Evolutionary conservation across 2,329 filamentous ascomycete genomes (phyloP), one percentile per base, ranked within the genome.

Genomic region (Aspergillus versicolor): DNA sequence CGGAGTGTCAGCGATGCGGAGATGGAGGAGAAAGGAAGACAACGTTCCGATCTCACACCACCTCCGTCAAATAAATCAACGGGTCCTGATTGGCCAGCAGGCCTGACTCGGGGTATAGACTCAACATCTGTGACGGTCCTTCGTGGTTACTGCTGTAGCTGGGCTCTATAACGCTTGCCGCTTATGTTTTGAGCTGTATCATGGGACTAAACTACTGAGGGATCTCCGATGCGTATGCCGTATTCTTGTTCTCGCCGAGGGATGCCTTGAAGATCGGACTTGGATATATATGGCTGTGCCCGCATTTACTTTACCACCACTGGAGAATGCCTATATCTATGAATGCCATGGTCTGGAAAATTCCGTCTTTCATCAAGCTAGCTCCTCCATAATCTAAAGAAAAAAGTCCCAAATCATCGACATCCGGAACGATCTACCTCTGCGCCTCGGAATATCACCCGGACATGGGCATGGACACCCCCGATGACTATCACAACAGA

Each of bases 21-120:
- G 8, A 30, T 30, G 40, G 24, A 47, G 13, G 17, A 24, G 40
- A 30, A 27, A 3, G 48, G 49, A 44, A 24, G n/a, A 30, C 17
- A 19, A 42, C 7, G 41, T 38, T 45, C 50, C 50, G 50, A 52
- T 43, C 49, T 52, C 49, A 52, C 40, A 52, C 49, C 49, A 52
- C 49, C 27, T 12, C 9, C 7, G n/a, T n/a, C n/a, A 3, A 13
- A 37, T 37, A 37, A 37, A n/a, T 37, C 15, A 37, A 3, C 12
- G 15, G 15, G 4, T 17, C 13, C 40, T 42, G 40, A 42, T 42
- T 42, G 40, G 40, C 21, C 21, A 6, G 15, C 34, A 17, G 17
- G 4, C 15, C 17, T 32, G 24, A 19, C 17, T 34, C 45, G 24
- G 12, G 9, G 45, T 12, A 34, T 47, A 17, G 30, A 47, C 11